phyloP scores from a whole-genome alignment of 805 yeast species.

The Yarrowia sp. region DNA sequence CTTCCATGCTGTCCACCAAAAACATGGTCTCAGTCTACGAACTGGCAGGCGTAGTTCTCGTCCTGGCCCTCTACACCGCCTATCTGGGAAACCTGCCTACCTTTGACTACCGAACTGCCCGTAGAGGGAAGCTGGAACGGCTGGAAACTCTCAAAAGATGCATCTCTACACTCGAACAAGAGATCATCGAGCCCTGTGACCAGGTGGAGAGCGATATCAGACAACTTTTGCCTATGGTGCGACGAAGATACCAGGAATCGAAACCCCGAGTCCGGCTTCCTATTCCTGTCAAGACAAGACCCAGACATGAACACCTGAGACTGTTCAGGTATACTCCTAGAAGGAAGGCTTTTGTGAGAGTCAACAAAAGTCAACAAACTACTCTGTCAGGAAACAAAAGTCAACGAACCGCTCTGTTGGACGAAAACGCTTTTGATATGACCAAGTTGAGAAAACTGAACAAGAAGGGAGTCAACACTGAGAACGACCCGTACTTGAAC shows the following conservation, averaged over 20 bases:
- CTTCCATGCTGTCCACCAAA: too few relatives aligned
- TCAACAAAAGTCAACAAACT: neutral
- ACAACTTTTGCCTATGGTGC: too few relatives aligned
- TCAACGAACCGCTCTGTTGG: too few relatives aligned
- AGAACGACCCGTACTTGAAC: neutral
- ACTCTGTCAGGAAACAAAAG: too few relatives aligned
- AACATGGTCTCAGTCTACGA: neutral
- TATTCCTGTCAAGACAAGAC: too few relatives aligned
- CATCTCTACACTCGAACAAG: neutral
- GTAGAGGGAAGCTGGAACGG: neutral
- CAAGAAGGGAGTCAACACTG: neutral
- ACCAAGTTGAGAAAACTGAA: neutral
- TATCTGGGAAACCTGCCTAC: neutral
- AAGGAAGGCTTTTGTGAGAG: neutral
- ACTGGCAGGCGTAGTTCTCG: neutral
- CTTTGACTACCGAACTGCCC: neutral
- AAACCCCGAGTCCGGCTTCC: too few relatives aligned
- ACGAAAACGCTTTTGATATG: neutral
- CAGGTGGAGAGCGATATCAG: neutral
- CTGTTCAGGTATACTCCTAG: constrained; percentile 2
- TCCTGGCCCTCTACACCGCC: constrained; percentile 11
- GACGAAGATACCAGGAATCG: too few relatives aligned
- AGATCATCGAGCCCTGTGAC: neutral
- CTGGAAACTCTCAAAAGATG: neutral
- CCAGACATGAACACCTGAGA: neutral